phyloP scores from a whole-genome alignment of 2,329 filamentous ascomycete genomes.

The Zymoseptoria ardabiliae region DNA sequence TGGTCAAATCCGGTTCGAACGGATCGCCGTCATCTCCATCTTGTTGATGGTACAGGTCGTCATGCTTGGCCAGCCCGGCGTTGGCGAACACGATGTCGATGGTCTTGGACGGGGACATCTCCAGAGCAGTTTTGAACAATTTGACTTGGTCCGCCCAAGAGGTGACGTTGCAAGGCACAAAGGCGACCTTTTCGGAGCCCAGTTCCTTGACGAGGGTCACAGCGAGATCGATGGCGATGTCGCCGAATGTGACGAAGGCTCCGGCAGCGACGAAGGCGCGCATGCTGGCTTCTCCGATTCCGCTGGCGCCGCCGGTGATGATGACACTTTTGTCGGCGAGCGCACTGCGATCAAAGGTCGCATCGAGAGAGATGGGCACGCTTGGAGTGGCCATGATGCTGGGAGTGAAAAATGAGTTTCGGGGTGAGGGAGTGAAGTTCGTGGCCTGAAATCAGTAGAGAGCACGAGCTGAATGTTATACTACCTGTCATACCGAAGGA shows the following conservation, averaged over 20 bases:
- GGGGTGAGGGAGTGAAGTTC: background rate
- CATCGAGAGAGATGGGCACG: constrained; percentile 28
- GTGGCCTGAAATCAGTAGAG: too few species aligned
- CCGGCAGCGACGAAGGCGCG: constrained; percentile 27
- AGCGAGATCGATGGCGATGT: constrained; percentile 25
- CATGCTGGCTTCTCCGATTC: constrained; percentile 30
- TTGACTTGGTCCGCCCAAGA: constrained; percentile 26
- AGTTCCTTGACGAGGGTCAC: constrained; percentile 25
- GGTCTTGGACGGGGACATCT: constrained; percentile 14
- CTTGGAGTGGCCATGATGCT: constrained; percentile 6
- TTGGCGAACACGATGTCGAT: constrained; percentile 27
- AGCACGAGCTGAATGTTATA: too few species aligned
- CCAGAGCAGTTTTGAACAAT: constrained; percentile 25
- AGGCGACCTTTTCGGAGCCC: constrained; percentile 24
- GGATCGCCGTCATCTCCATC: constrained; percentile 15
- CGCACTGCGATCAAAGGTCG: constrained; percentile 31
- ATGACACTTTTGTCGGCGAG: constrained; percentile 41
- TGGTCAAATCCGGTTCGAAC: constrained; percentile 21
- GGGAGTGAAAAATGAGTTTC: background rate
- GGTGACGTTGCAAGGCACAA: constrained; percentile 26
- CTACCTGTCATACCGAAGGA: background rate
- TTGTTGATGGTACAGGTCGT: constrained; percentile 17
- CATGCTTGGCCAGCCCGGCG: constrained; percentile 20
- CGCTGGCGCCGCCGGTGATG: constrained; percentile 42
- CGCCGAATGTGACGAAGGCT: constrained; percentile 31